Evolutionary conservation across 495 filamentous ascomycete genomes (phyloP).

Genomic region (Corynascus novoguineensis): DNA sequence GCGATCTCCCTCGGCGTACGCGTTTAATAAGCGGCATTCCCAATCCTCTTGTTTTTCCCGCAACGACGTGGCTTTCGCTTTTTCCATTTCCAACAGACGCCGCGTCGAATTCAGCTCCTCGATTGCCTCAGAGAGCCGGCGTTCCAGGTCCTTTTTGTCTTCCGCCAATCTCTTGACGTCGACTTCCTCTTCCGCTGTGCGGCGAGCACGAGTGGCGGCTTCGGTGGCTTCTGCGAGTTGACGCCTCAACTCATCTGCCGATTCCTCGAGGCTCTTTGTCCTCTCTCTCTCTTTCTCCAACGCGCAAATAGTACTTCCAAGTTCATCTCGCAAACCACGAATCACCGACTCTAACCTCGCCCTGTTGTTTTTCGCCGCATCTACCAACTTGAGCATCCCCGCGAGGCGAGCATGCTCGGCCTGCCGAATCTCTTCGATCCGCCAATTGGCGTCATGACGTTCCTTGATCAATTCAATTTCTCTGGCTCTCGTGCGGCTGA

Average conservation of each 20-base stretch:
- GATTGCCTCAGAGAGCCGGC: neutral
- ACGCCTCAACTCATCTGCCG: neutral
- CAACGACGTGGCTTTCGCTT: neutral
- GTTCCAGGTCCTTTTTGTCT: neutral
- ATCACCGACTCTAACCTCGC: neutral
- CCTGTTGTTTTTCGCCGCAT: neutral
- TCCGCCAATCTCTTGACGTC: neutral
- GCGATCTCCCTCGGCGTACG: neutral
- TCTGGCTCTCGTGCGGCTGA: neutral
- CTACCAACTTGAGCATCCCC: neutral
- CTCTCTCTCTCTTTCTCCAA: neutral
- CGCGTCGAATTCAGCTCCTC: neutral
- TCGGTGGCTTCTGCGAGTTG: neutral
- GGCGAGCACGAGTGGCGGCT: neutral
- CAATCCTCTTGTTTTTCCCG: neutral
- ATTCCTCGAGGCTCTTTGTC: neutral
- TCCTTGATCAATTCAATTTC: neutral
- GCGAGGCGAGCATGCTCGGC: neutral
- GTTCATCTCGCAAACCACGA: neutral
- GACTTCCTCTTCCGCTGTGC: neutral
- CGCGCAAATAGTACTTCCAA: neutral
- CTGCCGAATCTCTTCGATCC: neutral
- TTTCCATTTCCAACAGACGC: neutral
- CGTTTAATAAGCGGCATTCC: neutral
- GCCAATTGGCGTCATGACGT: neutral